Base-by-base conservation (phyloP, 805 yeast genomes). In the Huiozyma sinensis region DNA sequence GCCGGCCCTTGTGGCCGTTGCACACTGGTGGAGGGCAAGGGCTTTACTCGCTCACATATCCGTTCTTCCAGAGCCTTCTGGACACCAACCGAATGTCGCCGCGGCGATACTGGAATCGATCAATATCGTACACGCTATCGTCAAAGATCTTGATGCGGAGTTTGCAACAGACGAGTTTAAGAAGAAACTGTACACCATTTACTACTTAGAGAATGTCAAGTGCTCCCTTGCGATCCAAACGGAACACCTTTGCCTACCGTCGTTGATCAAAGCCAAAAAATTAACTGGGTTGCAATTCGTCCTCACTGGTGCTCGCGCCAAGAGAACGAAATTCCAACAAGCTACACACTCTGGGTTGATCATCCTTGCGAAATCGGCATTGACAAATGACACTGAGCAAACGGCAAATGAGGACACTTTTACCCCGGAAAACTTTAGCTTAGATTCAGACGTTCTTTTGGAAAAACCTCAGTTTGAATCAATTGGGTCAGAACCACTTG, bases 281-380 rank as follows among this genome's bases (percentile, higher is more conserved):
- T 57, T 81, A 8, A 77, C 88, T 0, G 73, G 76, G 1, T 70
- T 87, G 39, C 66, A 74, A 41, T 74, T 81, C 50, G 74, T 81
- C 0, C 65, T 90, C 39, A 83, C 97, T 1, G 97, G 97, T 51
- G 84, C 92, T 44, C 79, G 79, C 52, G 96, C 95, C 7, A 82
- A 79, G 58, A 72, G 92, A 57, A 90, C 97, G 4, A 84, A 84
- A 60, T 85, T 69, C 60, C 97, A 90, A 64, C 71, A 72, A 40
- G 71, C 69, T 32, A 76, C 80, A n/a, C 75, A 81, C 28, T 75
- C 95, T 0, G 77, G 86, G 35, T 72, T 90, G 47, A 73, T 89
- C 11, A 75, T 87, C 28, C 64, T 90, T 17, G 97, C 97, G 1
- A 73, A 76, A 49, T 69, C 74, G 3, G 61, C 28, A 47, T 12